Conservation (phyloP, 129 eudicot genomes). For the Tagetes patula region DNA sequence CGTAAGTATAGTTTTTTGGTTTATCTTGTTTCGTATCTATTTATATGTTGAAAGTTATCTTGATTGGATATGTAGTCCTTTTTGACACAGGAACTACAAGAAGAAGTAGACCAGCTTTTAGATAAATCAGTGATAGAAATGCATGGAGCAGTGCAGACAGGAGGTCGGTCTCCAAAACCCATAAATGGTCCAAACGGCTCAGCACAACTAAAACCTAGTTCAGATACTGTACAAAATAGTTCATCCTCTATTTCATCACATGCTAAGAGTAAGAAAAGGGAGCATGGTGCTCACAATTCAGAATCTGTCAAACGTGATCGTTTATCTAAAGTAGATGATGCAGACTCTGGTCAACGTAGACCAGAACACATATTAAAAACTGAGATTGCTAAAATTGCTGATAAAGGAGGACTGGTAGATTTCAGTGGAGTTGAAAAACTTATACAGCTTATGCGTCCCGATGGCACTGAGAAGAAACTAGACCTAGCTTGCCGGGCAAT, state of each 20-base stretch:
- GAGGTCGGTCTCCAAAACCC: constrained; percentile 83
- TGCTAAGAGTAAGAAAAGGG: constrained; percentile 78
- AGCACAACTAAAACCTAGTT: constrained; percentile 57
- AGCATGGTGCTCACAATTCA: constrained; percentile 46
- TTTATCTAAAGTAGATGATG: constrained; percentile 54
- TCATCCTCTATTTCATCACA: constrained; percentile 56
- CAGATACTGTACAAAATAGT: constrained; percentile 68
- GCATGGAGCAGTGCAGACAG: constrained; percentile 70
- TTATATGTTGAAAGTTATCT: constrained; percentile 24
- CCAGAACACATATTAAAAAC: constrained; percentile 52
- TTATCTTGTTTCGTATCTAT: not conserved
- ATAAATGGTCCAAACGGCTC: constrained; percentile 47
- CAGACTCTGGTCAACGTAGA: constrained; percentile 51
- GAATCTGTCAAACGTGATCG: constrained; percentile 61
- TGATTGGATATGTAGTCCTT: constrained; percentile 36
- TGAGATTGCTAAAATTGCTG: constrained; percentile 77
- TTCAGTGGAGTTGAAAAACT: constrained; percentile 53
- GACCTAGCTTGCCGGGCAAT: constrained; percentile 45
- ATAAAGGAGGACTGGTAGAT: constrained; percentile 71
- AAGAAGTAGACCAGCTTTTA: constrained; percentile 80
- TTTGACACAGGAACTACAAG: constrained; percentile 64
- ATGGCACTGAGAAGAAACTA: constrained; percentile 42
- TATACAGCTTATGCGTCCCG: constrained; percentile 60
- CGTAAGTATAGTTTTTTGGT: constrained; percentile 46
- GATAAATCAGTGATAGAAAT: constrained; percentile 53